phyloP scores from a whole-genome alignment of 169 alveolate species.

The Plasmodium coatneyi region DNA sequence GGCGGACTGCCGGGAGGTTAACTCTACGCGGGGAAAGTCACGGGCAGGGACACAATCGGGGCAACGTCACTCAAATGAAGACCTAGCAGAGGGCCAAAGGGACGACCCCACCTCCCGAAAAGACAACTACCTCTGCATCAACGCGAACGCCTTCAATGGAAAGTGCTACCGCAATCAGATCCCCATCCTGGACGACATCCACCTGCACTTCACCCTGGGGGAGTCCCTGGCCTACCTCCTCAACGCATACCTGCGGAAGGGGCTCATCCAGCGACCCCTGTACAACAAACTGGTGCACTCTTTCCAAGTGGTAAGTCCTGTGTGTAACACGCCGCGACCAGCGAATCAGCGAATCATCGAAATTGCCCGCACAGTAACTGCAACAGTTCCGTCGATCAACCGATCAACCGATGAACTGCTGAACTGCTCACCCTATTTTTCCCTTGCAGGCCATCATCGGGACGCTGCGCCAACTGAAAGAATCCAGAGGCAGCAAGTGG shows the following conservation, averaged over 20 bases:
- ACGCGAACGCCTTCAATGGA: slow-evolving; percentile 38
- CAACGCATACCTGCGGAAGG: slow-evolving; percentile 43
- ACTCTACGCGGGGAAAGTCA: background rate
- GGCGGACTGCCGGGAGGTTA: slow-evolving; percentile 23
- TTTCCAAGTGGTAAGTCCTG: slow-evolving; percentile 47
- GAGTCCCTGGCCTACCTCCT: slow-evolving; percentile 45
- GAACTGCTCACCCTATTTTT: background rate
- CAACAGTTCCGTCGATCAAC: too few relatives aligned
- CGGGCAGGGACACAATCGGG: background rate
- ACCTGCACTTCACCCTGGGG: slow-evolving; percentile 23
- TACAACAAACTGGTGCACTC: slow-evolving; percentile 46
- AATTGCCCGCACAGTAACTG: too few relatives aligned
- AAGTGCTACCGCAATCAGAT: slow-evolving; percentile 56
- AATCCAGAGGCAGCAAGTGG: slow-evolving; percentile 49
- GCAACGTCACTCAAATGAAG: background rate
- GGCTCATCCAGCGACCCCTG: slow-evolving; percentile 4
- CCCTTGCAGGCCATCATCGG: slow-evolving; percentile 47
- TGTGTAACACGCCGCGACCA: background rate
- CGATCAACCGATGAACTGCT: too few relatives aligned
- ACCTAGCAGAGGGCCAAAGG: background rate
- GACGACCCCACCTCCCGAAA: background rate
- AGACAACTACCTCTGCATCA: slow-evolving; percentile 31
- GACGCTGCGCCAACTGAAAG: slow-evolving; percentile 25
- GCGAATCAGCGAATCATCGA: too few relatives aligned
- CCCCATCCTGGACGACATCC: slow-evolving; percentile 27